A percentile compares a stretch with the other conserved stretches of the same genome.
Conservation (phyloP, 495 filamentous ascomycete genomes). For the Bombardia bombarda region DNA sequence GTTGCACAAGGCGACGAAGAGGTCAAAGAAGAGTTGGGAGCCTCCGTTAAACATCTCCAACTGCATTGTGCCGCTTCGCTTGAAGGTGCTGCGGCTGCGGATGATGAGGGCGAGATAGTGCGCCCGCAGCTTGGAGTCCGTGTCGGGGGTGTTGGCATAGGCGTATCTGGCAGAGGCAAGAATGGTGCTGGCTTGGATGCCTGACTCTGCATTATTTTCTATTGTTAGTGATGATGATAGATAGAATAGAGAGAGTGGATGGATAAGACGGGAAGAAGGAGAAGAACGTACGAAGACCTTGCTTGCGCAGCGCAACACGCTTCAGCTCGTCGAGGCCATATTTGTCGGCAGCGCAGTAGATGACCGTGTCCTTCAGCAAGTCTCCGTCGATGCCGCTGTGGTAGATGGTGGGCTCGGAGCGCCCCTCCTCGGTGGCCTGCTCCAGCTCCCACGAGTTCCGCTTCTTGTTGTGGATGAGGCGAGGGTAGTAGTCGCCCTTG, state of each 20-base stretch:
- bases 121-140: slow-evolving; percentile 77
- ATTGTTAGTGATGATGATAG: neutral
- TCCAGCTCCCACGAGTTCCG: slow-evolving; percentile 67
- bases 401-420: slow-evolving; percentile 59
- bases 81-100: slow-evolving; percentile 74
- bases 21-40: slow-evolving; percentile 76
- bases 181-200: slow-evolving; percentile 78
- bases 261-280: neutral
- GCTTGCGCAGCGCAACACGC: slow-evolving; percentile 74
- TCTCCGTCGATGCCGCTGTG: slow-evolving; percentile 55
- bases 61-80: slow-evolving; percentile 93
- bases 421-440: slow-evolving; percentile 36
- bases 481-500: slow-evolving; percentile 84
- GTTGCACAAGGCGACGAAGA: slow-evolving; percentile 90
- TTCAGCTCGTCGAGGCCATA: slow-evolving; percentile 78
- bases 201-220: slow-evolving; percentile 43
- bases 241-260: no score
- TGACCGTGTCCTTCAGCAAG: slow-evolving; percentile 78
- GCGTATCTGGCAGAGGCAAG: slow-evolving; percentile 76
- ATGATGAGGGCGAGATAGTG: slow-evolving; percentile 93
- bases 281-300: slow-evolving; percentile 53
- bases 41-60: slow-evolving; percentile 85
- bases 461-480: slow-evolving; percentile 61
- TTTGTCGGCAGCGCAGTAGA: slow-evolving; percentile 82
- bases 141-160: slow-evolving; percentile 82